phyloP scores from a whole-genome alignment of 208 protist species.

The Leishmania martiniquensis region DNA sequence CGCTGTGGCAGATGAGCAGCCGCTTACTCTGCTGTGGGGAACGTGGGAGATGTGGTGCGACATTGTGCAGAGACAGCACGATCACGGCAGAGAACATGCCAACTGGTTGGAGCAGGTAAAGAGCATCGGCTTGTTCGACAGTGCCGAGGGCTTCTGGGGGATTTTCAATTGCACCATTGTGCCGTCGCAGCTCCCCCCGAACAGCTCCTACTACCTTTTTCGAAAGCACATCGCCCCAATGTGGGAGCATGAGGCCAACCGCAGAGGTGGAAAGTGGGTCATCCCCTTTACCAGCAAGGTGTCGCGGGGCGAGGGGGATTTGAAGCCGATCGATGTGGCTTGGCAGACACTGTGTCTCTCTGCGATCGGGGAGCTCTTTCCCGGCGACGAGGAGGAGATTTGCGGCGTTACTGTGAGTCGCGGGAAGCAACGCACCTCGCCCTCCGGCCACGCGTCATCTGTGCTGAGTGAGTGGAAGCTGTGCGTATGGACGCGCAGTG shows the following conservation, averaged over 20 bases:
- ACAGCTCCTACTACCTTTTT: conserved; percentile 87
- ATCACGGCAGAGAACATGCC: conserved; percentile 20
- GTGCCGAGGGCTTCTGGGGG: conserved; percentile 89
- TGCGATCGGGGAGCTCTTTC: conserved; percentile 83
- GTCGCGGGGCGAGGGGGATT: conserved; percentile 9
- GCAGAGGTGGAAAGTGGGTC: conserved; percentile 87
- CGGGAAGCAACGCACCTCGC: conserved; percentile 33
- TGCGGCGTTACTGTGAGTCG: conserved; percentile 82
- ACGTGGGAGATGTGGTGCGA: conserved; percentile 93
- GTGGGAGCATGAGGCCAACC: conserved; percentile 93
- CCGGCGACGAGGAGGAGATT: conserved; percentile 80
- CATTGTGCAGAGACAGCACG: conserved; percentile 30
- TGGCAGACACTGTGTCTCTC: conserved; percentile 82
- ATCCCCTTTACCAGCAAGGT: conserved; percentile 46
- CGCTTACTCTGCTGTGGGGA: conserved; percentile 85
- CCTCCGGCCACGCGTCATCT: conserved; percentile 12
- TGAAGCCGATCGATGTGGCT: conserved; percentile 67
- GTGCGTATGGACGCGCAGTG: conserved; percentile 86
- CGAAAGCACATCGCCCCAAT: conserved; percentile 89
- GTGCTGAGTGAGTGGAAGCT: conserved; percentile 70
- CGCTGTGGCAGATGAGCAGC: conserved; percentile 24
- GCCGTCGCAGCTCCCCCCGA: conserved; percentile 76
- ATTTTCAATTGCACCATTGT: conserved; percentile 71
- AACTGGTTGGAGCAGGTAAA: conserved; percentile 86
- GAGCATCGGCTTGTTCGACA: conserved; percentile 88